Conservation (phyloP, 352 stramenopile genomes). For the Phytophthora fragariaefolia region DNA sequence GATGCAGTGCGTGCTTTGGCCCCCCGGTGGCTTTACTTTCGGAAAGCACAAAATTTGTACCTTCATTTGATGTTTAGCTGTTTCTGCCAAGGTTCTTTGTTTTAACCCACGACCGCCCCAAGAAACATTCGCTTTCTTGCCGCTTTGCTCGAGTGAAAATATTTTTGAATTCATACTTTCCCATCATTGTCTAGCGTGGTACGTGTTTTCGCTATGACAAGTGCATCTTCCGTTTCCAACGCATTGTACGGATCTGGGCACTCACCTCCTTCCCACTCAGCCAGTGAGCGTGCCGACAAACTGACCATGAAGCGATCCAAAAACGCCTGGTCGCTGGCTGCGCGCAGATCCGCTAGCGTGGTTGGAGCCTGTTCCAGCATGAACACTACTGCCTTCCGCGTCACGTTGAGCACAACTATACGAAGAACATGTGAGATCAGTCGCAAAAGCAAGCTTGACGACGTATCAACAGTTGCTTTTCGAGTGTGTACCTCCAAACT, state of each 20-base stretch:
- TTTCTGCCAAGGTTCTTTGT: no score
- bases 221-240: slow-evolving; percentile 65
- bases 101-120: no score
- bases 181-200: no score
- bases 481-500: slow-evolving; percentile 79
- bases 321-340: slow-evolving; percentile 62
- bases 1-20: no score
- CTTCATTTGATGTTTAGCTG: no score
- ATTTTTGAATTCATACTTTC: no score
- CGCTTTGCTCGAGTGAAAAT: no score
- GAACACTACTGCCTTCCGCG: slow-evolving; percentile 57
- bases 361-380: slow-evolving; percentile 66
- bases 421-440: slow-evolving; percentile 9
- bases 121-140: no score
- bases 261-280: slow-evolving; percentile 76
- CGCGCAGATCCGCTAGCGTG: slow-evolving; percentile 61
- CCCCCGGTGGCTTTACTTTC: no score
- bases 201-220: slow-evolving; percentile 44
- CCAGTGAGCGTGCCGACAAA: slow-evolving; percentile 52
- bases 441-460: neutral
- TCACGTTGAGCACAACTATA: slow-evolving; percentile 79
- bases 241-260: slow-evolving; percentile 71
- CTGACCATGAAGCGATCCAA: slow-evolving; percentile 77
- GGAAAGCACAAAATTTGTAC: no score
- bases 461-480: neutral